These are phyloP conservation scores for Candida smagusa DNA, from an alignment of 1,139 yeast species.

Conservation along the genomic window DNA sequence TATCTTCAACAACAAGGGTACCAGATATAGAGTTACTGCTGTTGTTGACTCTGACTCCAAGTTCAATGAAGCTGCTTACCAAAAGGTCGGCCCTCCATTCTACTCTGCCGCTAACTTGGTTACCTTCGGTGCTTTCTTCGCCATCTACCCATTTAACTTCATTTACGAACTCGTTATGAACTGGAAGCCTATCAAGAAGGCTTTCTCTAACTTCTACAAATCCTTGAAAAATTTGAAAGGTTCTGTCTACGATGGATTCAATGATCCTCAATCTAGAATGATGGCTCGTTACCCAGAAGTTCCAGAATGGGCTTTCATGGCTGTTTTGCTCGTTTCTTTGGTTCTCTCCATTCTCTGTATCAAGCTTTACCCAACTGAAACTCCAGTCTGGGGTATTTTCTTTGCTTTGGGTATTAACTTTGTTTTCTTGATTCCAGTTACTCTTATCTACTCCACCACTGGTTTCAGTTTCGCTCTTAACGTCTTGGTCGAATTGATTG, in stretches of 20 bases:
- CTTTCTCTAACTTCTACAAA: conserved; percentile 4
- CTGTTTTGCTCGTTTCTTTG: conserved; percentile 10
- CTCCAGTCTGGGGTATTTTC: conserved; percentile 20
- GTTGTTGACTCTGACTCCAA: conserved; percentile 9
- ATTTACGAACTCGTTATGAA: conserved; percentile 8
- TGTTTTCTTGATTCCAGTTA: conserved; percentile 16
- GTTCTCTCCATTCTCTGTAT: conserved; percentile 14
- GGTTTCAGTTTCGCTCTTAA: conserved; percentile 17
- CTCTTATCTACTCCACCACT: conserved; percentile 13
- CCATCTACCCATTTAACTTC: conserved; percentile 14
- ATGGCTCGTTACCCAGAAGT: conserved; percentile 15
- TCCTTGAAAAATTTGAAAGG: conserved; percentile 7
- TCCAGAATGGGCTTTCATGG: conserved; percentile 13
- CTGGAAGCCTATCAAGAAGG: conserved; percentile 6
- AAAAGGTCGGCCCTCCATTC: conserved; percentile 36
- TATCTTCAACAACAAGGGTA: conserved; percentile 13
- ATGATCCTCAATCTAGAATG: conserved; percentile 14
- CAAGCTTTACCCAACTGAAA: conserved; percentile 15
- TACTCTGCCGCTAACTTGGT: conserved; percentile 29
- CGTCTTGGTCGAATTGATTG: conserved; percentile 17
- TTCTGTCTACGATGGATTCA: conserved; percentile 12
- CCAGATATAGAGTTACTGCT: conserved; percentile 8
- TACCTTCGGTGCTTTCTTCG: conserved; percentile 13
- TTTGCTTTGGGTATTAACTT: conserved; percentile 18
- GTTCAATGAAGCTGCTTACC: conserved; percentile 13